These are phyloP conservation scores for Gaultheria prostrata DNA, from an alignment of 148 eudicot genomes.

Conservation along the genomic window DNA sequence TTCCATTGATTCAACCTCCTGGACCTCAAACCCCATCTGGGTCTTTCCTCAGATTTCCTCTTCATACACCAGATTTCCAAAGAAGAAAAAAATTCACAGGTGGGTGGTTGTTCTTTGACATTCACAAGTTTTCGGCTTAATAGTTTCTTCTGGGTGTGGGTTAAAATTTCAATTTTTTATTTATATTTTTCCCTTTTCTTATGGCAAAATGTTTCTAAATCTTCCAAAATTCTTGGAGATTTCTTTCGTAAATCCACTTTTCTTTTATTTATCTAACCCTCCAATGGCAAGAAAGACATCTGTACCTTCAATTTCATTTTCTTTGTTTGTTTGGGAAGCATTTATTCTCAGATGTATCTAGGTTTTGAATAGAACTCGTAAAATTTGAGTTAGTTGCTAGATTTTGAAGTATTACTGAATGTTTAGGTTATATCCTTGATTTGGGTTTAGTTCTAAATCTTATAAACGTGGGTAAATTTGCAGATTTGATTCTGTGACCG, in stretches of 20 bases:
- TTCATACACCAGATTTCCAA: not conserved
- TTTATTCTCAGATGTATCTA: not conserved
- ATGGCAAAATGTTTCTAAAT: not conserved
- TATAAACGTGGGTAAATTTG: not conserved
- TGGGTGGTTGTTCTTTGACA: not conserved
- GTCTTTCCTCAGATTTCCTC: not conserved
- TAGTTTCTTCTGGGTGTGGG: not conserved
- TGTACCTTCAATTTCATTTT: not conserved
- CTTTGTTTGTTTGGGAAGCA: not conserved
- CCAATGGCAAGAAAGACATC: not conserved
- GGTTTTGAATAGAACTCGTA: not conserved
- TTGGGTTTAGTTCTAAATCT: not conserved
- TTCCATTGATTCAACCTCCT: slow-evolving; percentile 3
- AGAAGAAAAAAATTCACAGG: not conserved
- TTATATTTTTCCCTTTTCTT: not conserved
- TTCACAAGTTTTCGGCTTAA: slow-evolving; percentile 6
- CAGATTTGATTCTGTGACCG: slow-evolving; percentile 14
- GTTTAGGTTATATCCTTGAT: not conserved
- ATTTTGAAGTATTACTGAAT: not conserved
- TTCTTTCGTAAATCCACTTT: not conserved
- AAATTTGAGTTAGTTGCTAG: not conserved
- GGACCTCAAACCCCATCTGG: not conserved
- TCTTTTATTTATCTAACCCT: not conserved
- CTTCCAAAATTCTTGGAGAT: slow-evolving; percentile 10
- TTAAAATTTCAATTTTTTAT: not conserved